Percentiles rank a stretch among this genome's conserved stretches.
Conservation (phyloP, 108 stramenopile species). For the Hondaea fermentalgiana region DNA sequence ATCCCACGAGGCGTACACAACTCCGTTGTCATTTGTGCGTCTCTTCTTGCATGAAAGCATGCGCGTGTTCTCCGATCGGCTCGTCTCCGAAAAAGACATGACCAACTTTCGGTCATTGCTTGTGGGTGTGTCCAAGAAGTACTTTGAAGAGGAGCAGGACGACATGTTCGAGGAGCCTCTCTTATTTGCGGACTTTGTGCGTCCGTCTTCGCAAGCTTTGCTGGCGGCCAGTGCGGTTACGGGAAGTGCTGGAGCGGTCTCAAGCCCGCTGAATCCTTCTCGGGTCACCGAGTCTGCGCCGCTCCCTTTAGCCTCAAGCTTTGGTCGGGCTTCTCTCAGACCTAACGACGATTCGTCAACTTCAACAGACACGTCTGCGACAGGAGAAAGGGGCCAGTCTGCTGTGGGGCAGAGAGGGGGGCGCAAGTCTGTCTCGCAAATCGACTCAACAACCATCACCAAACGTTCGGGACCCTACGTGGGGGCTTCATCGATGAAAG, state of each 20-base stretch:
- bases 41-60: slow-evolving; percentile 35
- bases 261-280: too few relatives aligned
- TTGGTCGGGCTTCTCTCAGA: too few relatives aligned
- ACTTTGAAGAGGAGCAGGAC: slow-evolving; percentile 24
- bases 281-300: too few relatives aligned
- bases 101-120: slow-evolving; percentile 22
- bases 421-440: neutral
- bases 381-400: too few relatives aligned
- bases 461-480: neutral
- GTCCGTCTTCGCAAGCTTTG: neutral
- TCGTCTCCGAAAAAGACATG: slow-evolving; percentile 23
- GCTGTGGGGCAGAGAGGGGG: too few relatives aligned
- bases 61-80: slow-evolving; percentile 35
- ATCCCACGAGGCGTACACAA: neutral
- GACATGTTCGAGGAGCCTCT: slow-evolving; percentile 21
- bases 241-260: neutral
- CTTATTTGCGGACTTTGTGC: slow-evolving; percentile 11
- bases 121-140: slow-evolving; percentile 31
- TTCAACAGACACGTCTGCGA: too few relatives aligned
- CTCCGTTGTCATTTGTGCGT: neutral
- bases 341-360: too few relatives aligned
- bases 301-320: too few relatives aligned
- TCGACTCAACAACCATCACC: neutral
- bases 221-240: neutral
- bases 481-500: neutral